These are phyloP conservation scores for Lyophyllum shimeji DNA, from an alignment of 768 basidiomycete genomes.

Conservation along the genomic window DNA sequence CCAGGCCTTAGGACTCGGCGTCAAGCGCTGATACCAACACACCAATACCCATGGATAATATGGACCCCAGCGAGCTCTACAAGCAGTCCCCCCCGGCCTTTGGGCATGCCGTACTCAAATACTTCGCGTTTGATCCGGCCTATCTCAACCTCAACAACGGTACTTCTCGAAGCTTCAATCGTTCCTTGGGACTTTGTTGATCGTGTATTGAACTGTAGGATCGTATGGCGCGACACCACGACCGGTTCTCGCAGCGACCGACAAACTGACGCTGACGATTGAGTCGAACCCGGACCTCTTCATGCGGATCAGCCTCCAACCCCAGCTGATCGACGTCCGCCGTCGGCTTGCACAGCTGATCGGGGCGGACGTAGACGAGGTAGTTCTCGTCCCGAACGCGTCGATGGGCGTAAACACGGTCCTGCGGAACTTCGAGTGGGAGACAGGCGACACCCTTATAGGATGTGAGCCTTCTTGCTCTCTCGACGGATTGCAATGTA, in stretches of 20 bases:
- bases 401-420: conserved; percentile 61
- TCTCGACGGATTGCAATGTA: neutral
- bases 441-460: conserved; percentile 60
- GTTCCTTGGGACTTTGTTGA: too few relatives aligned
- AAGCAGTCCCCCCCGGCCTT: conserved; percentile 38
- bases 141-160: conserved; percentile 71
- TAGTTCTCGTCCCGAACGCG: conserved; percentile 55
- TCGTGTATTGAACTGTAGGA: conserved; percentile 36
- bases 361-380: conserved; percentile 43
- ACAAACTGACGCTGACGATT: conserved; percentile 30
- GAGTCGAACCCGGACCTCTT: conserved; percentile 56
- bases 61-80: conserved; percentile 17
- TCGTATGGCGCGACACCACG: conserved; percentile 50
- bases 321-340: conserved; percentile 35
- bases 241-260: conserved; percentile 42
- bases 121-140: conserved; percentile 54
- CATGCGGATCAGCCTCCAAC: conserved; percentile 30
- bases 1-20: too few relatives aligned
- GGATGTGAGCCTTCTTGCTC: conserved; percentile 34
- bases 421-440: conserved; percentile 61
- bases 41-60: conserved; percentile 2
- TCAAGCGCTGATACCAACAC: neutral
- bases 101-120: conserved; percentile 53
- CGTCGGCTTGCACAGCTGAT: conserved; percentile 48
- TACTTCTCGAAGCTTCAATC: conserved; percentile 24